Conservation (phyloP, 164 flowering plant genomes). For the Chloranthus sessilifolius region DNA sequence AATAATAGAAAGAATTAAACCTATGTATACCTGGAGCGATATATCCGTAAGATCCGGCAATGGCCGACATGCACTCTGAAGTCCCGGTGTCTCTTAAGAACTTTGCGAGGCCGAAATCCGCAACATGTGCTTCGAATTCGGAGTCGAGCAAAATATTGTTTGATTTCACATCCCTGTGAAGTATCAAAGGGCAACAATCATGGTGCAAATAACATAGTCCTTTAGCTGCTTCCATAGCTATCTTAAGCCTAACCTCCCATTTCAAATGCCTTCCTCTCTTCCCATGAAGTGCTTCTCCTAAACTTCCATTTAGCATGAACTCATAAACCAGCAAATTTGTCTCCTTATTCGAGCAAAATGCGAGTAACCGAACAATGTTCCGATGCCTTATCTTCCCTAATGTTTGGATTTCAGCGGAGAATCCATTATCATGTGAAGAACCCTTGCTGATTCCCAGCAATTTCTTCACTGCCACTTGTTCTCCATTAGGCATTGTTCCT, state of each 20-base stretch:
- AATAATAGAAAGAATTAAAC: not conserved
- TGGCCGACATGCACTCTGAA: conserved; percentile 76
- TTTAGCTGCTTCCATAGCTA: conserved; percentile 67
- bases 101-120: conserved; percentile 81
- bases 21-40: conserved; percentile 66
- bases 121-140: conserved; percentile 70
- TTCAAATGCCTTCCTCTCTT: conserved; percentile 47
- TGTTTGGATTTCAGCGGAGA: conserved; percentile 60
- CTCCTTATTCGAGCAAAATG: conserved; percentile 55
- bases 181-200: conserved; percentile 63
- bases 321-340: conserved; percentile 70
- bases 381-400: conserved; percentile 65
- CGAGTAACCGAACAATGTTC: conserved; percentile 57
- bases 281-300: conserved; percentile 71
- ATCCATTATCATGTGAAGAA: conserved; percentile 61
- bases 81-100: conserved; percentile 56
- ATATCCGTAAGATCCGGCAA: conserved; percentile 85
- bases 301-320: conserved; percentile 80
- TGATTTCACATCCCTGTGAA: conserved; percentile 77
- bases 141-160: conserved; percentile 66
- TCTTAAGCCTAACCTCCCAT: conserved; percentile 61
- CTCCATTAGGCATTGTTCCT: conserved; percentile 57
- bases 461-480: conserved; percentile 61
- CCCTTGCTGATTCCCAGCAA: conserved; percentile 47
- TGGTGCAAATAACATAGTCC: conserved; percentile 79